Evolutionary conservation across 2,329 filamentous ascomycete genomes (phyloP).

Genomic region (Fusarium heterosporum): DNA sequence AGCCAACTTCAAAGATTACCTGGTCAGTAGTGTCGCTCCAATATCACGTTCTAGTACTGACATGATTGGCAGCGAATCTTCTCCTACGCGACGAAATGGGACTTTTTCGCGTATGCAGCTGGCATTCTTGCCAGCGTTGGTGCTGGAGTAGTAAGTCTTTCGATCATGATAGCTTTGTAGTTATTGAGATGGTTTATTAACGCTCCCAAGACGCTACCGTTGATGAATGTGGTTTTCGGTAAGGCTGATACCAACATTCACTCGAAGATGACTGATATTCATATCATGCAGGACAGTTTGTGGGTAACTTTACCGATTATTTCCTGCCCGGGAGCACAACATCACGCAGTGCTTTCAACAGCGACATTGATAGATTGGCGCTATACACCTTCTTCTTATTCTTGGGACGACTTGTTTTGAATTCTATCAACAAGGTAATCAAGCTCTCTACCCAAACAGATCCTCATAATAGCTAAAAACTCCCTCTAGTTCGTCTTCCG

Average conservation of each 20-base stretch:
- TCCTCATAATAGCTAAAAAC: not conserved
- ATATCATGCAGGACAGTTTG: constrained; percentile 53
- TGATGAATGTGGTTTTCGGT: constrained; percentile 72
- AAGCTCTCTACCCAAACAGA: too few species aligned
- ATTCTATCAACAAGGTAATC: constrained; percentile 68
- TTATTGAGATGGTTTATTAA: not conserved
- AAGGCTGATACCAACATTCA: constrained; percentile 21
- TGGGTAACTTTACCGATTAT: constrained; percentile 62
- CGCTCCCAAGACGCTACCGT: constrained; percentile 58
- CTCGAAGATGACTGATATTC: not conserved
- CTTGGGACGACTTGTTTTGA: constrained; percentile 71
- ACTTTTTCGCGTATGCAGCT: constrained; percentile 60
- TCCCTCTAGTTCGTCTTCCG: constrained; percentile 63
- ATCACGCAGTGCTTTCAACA: constrained; percentile 55
- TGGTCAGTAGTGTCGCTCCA: constrained; percentile 39
- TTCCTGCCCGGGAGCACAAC: constrained; percentile 49
- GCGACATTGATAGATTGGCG: constrained; percentile 59
- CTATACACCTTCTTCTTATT: constrained; percentile 79
- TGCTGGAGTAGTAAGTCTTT: constrained; percentile 54
- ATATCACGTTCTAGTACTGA: not conserved
- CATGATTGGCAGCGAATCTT: constrained; percentile 59
- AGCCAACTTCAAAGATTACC: constrained; percentile 59
- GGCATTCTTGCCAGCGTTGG: constrained; percentile 63
- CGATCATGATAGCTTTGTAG: not conserved
- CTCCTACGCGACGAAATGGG: constrained; percentile 65